Evolutionary conservation across 2,329 filamentous ascomycete species (phyloP).

Genomic region (Rugonectria rugulosa): DNA sequence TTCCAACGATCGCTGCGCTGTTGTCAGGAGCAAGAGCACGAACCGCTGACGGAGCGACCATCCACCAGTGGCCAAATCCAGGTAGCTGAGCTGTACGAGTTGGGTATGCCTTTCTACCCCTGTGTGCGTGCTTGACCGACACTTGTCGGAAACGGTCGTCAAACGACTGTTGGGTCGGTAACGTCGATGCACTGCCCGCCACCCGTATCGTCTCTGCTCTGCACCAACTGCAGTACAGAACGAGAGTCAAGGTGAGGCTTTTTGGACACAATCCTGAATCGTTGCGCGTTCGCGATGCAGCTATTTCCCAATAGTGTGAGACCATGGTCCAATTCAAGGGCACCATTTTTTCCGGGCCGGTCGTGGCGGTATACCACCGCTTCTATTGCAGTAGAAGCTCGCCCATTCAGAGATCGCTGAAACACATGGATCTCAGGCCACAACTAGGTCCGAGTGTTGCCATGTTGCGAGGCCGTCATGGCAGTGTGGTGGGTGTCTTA

Average conservation of each 20-base stretch:
- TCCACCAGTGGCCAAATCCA: neutral
- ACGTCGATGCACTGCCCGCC: constrained; percentile 13
- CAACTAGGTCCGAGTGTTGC: constrained; percentile 23
- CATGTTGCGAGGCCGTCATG: constrained; percentile 19
- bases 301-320: constrained; percentile 8
- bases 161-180: constrained; percentile 2
- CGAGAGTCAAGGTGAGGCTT: constrained; percentile 7
- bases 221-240: too few species aligned
- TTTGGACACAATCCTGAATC: constrained; percentile 4
- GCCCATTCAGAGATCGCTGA: constrained; percentile 9
- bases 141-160: constrained; percentile 4
- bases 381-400: constrained; percentile 15
- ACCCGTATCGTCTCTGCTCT: constrained; percentile 6
- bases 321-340: constrained; percentile 10
- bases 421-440: constrained; percentile 29
- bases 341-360: constrained; percentile 15
- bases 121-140: constrained; percentile 7
- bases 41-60: neutral
- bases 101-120: neutral
- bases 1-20: neutral
- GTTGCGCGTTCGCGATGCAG: constrained; percentile 12
- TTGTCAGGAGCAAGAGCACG: constrained; percentile 8
- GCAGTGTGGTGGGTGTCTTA: constrained; percentile 20
- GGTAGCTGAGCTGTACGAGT: constrained; percentile 1
- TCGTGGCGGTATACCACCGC: constrained; percentile 16